Evolutionary conservation across 163 green algal species (phyloP).

Genomic region (Volvox carteri): DNA sequence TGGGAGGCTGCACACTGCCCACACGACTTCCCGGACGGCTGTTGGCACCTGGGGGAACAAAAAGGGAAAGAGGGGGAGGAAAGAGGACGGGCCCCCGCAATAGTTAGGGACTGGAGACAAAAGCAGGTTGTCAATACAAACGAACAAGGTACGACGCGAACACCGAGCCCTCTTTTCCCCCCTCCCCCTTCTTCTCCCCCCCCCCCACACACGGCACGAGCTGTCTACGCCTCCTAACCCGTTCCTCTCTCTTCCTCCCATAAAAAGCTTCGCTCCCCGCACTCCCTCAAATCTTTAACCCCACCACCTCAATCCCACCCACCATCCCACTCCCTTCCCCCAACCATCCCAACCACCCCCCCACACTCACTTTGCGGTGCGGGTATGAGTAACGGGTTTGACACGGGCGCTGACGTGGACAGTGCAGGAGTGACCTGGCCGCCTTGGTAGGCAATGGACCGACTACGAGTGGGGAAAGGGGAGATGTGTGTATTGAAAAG

Average conservation of each 20-base stretch:
- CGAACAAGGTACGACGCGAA: no score
- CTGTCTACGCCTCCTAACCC: no score
- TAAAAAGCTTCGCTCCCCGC: no score
- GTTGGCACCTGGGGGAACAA: neutral
- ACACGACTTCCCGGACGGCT: constrained; percentile 25
- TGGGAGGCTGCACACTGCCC: constrained; percentile 10
- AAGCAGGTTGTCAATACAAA: neutral
- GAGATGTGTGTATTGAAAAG: neutral
- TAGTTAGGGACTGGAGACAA: no score
- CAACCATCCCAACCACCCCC: no score
- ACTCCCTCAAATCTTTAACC: no score
- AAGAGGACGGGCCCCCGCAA: neutral
- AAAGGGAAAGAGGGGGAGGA: neutral
- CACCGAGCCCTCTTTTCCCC: neutral
- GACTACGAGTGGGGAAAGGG: neutral
- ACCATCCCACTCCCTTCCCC: no score
- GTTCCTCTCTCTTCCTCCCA: no score
- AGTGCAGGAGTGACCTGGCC: neutral
- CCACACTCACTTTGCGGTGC: constrained; percentile 28
- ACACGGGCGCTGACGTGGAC: constrained; percentile 28
- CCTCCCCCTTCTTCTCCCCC: neutral
- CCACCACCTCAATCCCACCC: no score
- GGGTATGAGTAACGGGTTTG: constrained; percentile 6
- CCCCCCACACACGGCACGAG: neutral
- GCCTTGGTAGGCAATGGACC: constrained; percentile 26